Base-by-base conservation (phyloP, 495 filamentous ascomycete species). In the Alectoria sarmentosa region DNA sequence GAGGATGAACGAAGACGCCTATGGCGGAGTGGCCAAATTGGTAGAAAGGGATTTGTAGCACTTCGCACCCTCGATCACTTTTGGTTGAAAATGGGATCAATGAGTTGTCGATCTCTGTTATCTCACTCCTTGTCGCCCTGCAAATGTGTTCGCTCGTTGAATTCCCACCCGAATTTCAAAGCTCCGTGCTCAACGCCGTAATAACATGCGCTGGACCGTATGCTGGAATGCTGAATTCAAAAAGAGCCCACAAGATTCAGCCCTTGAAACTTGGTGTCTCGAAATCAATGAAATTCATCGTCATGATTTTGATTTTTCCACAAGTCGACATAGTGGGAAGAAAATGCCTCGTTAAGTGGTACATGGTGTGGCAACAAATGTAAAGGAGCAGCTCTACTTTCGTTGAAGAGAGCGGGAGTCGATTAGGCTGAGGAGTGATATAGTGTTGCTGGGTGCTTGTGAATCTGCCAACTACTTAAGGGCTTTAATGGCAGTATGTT, bases 231-330 rank as follows among this genome's bases (percentile, higher is more conserved):
- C 48, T 36, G 13, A 38, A 34, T 58, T 17, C 44, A 32, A 39
- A 62, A 60, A 64, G 21, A 52, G 55, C 54, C 46, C 68, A 70
- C 60, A 72, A 67, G 64, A 66, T 73, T 73, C 71, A 73, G 71
- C 71, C 61, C 71, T 73, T 73, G 71, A 73, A 70, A 61, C 66
- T 58, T 63, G 66, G 56, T 70, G 66, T 66, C 62, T 65, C 21
- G 46, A 62, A 64, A 37, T 36, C 30, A 64, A 58, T 23, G 14
- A 17, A n/a, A 28, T 19, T 26, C 58, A 34, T 28, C 46, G 57
- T 14, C 48, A 65, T 44, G 41, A 44, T 26, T 63, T 32, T 30
- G 34, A 36, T 9, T 55, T 30, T 55, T 55, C 19, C 30, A 4
- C 21, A 11, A 36, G 28, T 21, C 49, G 26, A 55, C 30, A 30